These are phyloP conservation scores for Radiomyces spectabilis DNA, from an alignment of 192 early-diverging fungal species.

Conservation along the genomic window DNA sequence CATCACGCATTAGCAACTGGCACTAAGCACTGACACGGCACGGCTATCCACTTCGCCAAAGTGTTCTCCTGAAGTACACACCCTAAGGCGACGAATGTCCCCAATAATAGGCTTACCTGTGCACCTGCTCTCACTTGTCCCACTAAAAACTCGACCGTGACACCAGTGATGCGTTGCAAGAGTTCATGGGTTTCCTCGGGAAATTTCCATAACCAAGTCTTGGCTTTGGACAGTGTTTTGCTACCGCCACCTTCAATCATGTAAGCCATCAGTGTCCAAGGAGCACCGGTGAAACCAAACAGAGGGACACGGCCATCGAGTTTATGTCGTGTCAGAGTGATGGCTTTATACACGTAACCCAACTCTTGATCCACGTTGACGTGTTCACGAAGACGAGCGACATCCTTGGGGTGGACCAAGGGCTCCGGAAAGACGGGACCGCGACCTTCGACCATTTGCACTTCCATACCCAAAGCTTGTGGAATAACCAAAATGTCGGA, in stretches of 20 bases:
- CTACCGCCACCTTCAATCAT: constrained; percentile 98
- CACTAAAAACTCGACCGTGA: constrained; percentile 77
- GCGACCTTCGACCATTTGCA: constrained; percentile 87
- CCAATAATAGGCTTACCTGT: constrained; percentile 48
- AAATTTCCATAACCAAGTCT: constrained; percentile 82
- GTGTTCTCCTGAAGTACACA: neutral
- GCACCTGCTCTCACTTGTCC: constrained; percentile 95
- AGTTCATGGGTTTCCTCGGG: constrained; percentile 69
- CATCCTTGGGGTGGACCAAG: constrained; percentile 61
- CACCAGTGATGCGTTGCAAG: constrained; percentile 75
- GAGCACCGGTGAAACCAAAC: constrained; percentile 93
- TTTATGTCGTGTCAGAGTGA: constrained; percentile 83
- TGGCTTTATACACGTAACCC: constrained; percentile 88
- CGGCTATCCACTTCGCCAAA: too few species aligned
- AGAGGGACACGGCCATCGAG: constrained; percentile 85
- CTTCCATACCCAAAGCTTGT: constrained; percentile 90
- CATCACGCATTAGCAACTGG: too few species aligned
- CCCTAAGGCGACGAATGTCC: neutral
- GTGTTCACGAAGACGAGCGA: constrained; percentile 49
- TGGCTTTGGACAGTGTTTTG: constrained; percentile 84
- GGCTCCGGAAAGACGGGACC: constrained; percentile 90
- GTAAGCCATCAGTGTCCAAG: constrained; percentile 98
- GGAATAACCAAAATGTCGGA: constrained; percentile 97
- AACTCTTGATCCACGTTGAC: constrained; percentile 74
- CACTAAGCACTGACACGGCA: too few species aligned